A percentile compares a stretch with the other conserved stretches of the same genome.
phyloP scores from a whole-genome alignment of 495 filamentous ascomycete species.

The Sphaerosporella brunnea region DNA sequence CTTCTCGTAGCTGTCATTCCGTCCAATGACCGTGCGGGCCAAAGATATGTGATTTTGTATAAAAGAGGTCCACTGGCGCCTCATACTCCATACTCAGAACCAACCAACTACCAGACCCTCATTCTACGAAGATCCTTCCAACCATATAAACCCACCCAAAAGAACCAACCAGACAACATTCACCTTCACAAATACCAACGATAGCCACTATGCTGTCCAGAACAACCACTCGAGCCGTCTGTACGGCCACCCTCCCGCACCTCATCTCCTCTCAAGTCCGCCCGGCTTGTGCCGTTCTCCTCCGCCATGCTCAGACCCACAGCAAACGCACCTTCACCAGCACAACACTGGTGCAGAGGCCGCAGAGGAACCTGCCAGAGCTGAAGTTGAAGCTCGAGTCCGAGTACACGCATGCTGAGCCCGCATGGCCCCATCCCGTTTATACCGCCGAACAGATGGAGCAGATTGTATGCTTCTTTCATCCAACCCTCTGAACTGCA shows the following conservation, averaged over 20 bases:
- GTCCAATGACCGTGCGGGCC: no score
- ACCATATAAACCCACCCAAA: not conserved
- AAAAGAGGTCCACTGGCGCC: not conserved
- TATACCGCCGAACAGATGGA: slow-evolving; percentile 44
- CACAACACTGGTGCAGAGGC: not conserved
- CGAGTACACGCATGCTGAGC: slow-evolving; percentile 22
- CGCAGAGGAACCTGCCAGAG: not conserved
- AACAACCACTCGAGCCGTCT: not conserved
- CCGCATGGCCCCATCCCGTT: slow-evolving; percentile 53
- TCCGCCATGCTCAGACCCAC: not conserved
- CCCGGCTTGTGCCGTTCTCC: not conserved
- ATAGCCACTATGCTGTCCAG: not conserved
- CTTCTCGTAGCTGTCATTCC: no score
- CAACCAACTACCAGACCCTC: not conserved
- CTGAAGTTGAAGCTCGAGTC: slow-evolving; percentile 6
- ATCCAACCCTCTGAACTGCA: not conserved
- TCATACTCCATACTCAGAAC: not conserved
- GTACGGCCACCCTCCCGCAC: not conserved
- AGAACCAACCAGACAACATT: not conserved
- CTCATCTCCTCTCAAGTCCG: not conserved
- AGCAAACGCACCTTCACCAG: not conserved
- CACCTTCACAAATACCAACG: not conserved
- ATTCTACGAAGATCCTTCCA: not conserved
- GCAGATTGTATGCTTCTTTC: slow-evolving; percentile 29
- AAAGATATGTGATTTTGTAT: not conserved